Conservation (phyloP, 331 rosid species). For the Acacia concinna region DNA sequence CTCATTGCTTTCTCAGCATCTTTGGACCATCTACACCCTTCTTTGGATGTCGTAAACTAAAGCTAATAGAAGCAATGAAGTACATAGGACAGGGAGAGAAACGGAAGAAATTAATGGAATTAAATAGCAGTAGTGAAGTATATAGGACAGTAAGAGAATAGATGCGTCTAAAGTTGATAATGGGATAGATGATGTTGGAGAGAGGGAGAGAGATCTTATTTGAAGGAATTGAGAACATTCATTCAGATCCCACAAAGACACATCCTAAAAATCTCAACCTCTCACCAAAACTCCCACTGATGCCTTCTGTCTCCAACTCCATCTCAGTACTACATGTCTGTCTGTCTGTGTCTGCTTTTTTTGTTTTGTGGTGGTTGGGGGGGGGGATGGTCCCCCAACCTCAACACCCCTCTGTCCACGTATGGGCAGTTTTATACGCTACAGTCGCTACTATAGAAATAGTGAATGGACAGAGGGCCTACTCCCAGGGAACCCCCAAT, state of each 20-base stretch:
- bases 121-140: not conserved
- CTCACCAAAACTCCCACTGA: not conserved
- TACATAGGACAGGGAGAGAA: not conserved
- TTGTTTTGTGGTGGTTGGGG: no score
- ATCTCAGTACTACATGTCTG: not conserved
- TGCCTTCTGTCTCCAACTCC: not conserved
- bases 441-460: constrained; percentile 15
- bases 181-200: not conserved
- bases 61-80: no score
- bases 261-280: not conserved
- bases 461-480: constrained; percentile 11
- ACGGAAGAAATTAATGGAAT: not conserved
- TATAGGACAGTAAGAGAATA: not conserved
- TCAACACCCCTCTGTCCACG: no score
- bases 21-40: no score
- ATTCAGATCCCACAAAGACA: not conserved
- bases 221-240: constrained; percentile 20
- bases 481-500: not conserved
- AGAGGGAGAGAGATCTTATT: not conserved
- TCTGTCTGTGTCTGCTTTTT: no score
- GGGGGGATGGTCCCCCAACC: no score
- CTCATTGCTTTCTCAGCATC: no score
- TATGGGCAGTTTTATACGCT: constrained; percentile 2
- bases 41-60: no score
- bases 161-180: not conserved